Evolutionary conservation across 179 eudicot genomes (phyloP).

Genomic region (Sideroxylon spinosum): DNA sequence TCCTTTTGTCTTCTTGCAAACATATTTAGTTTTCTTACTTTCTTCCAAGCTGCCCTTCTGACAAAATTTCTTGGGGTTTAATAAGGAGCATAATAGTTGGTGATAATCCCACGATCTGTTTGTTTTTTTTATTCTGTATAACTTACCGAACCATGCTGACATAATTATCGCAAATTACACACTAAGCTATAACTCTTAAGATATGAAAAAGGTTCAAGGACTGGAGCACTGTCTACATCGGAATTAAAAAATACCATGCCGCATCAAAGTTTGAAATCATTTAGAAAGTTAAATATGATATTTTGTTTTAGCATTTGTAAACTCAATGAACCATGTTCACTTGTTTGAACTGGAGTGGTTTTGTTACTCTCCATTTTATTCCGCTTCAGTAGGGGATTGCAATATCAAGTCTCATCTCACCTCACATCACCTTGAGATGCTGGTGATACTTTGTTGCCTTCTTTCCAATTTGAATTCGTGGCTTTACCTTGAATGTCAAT

Average conservation of each 20-base stretch:
- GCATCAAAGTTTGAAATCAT: background rate
- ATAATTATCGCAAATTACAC: too few species aligned
- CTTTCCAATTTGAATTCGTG: background rate
- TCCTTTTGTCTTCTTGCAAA: background rate
- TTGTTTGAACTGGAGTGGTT: background rate
- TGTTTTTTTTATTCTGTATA: background rate
- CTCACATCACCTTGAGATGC: background rate
- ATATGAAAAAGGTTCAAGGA: background rate
- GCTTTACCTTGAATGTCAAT: background rate
- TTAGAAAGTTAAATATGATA: background rate
- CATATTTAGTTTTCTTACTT: too few species aligned
- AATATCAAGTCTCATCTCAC: background rate
- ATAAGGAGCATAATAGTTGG: background rate
- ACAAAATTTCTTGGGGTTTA: background rate
- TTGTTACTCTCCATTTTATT: background rate
- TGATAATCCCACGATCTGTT: background rate
- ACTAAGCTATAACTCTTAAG: too few species aligned
- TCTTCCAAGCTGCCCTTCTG: background rate
- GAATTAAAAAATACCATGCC: background rate
- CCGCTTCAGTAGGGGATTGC: background rate
- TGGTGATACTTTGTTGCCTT: background rate
- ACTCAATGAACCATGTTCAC: constrained; percentile 2
- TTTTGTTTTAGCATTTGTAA: background rate
- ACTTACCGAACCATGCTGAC: background rate
- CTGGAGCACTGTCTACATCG: background rate